phyloP scores from a whole-genome alignment of 257 asterid genomes.

The Ajuga chamaepitys region DNA sequence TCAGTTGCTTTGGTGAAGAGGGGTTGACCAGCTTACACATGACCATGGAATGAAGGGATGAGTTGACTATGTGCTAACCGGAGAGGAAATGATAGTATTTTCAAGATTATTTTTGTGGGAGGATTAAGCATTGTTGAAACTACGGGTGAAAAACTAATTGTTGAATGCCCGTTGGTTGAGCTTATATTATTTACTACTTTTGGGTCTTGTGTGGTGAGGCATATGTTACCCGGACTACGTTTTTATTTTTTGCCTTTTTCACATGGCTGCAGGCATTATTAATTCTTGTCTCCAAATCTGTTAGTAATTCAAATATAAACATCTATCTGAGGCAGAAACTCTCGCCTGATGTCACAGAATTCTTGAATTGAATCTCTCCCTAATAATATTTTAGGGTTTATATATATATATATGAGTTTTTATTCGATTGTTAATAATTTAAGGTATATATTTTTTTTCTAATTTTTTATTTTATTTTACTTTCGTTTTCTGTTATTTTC shows the following conservation, averaged over 20 bases:
- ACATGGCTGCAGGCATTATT: neutral
- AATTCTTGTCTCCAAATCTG: neutral
- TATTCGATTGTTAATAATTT: no score
- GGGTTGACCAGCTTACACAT: slow-evolving; percentile 19
- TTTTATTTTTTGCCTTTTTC: neutral
- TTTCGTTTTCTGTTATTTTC: no score
- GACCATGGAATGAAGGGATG: slow-evolving; percentile 20
- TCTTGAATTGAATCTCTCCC: no score
- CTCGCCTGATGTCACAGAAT: no score
- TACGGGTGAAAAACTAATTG: slow-evolving; percentile 11
- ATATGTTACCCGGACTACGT: neutral
- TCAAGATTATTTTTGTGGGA: slow-evolving; percentile 15
- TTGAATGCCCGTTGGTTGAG: slow-evolving; percentile 8
- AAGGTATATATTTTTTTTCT: no score
- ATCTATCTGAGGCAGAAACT: no score
- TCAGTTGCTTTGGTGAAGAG: slow-evolving; percentile 24
- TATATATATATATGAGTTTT: no score
- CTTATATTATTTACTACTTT: neutral
- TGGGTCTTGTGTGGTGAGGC: neutral
- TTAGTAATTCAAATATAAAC: neutral
- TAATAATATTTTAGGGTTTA: no score
- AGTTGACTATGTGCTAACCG: slow-evolving; percentile 17
- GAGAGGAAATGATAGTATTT: slow-evolving; percentile 12
- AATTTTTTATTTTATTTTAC: no score
- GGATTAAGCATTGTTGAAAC: slow-evolving; percentile 17